phyloP scores from a whole-genome alignment of 2,329 filamentous ascomycete species.

The Ascochyta koolunga region DNA sequence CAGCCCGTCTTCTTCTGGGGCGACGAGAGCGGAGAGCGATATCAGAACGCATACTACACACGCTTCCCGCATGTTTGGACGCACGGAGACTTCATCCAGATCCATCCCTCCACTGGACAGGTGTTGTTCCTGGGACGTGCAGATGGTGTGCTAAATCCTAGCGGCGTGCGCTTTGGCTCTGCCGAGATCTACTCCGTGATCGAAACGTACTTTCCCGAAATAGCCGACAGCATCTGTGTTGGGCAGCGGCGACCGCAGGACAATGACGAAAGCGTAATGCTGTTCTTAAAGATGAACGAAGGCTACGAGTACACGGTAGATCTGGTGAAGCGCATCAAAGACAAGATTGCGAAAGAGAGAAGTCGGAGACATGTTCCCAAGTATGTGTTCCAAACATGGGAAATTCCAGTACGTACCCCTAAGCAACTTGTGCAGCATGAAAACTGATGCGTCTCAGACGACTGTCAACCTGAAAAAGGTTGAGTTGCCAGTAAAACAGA shows the following conservation, averaged over 20 bases:
- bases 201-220: slow-evolving; percentile 67
- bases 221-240: slow-evolving; percentile 79
- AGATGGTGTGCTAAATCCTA: slow-evolving; percentile 81
- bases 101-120: slow-evolving; percentile 71
- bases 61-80: slow-evolving; percentile 71
- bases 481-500: slow-evolving; percentile 82
- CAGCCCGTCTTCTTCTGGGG: slow-evolving; percentile 65
- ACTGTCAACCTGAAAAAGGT: slow-evolving; percentile 88
- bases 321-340: slow-evolving; percentile 63
- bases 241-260: slow-evolving; percentile 72
- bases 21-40: slow-evolving; percentile 50
- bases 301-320: slow-evolving; percentile 48
- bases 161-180: slow-evolving; percentile 78
- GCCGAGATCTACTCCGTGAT: slow-evolving; percentile 81
- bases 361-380: slow-evolving; percentile 78
- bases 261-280: slow-evolving; percentile 62
- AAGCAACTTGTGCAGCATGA: background rate
- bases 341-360: slow-evolving; percentile 68
- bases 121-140: slow-evolving; percentile 71
- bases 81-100: slow-evolving; percentile 78
- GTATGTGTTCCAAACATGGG: slow-evolving; percentile 79
- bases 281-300: slow-evolving; percentile 66
- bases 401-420: slow-evolving; percentile 72
- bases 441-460: slow-evolving; percentile 56
- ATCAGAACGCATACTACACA: slow-evolving; percentile 55